A percentile compares a stretch with the other conserved stretches of the same genome.
Evolutionary conservation across 2,329 filamentous ascomycete species (phyloP).

Genomic region (Verticillium isaacii): DNA sequence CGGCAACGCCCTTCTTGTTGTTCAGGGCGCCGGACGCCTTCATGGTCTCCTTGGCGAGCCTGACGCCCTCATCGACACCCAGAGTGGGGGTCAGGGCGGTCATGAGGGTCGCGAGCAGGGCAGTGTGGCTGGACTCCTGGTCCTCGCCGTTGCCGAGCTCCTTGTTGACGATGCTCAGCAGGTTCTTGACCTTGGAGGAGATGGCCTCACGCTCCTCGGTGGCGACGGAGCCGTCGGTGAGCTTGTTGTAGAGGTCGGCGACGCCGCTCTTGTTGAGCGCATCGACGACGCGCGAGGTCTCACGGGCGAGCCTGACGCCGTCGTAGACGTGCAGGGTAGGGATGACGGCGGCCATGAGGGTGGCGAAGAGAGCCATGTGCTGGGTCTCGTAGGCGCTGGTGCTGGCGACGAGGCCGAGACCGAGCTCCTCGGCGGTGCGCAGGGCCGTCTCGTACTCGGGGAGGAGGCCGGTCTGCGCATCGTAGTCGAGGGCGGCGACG

Average conservation of each 20-base stretch:
- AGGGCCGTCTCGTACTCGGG: conserved; percentile 82
- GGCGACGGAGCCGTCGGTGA: conserved; percentile 56
- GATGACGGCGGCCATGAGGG: conserved; percentile 69
- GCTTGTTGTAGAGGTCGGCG: conserved; percentile 61
- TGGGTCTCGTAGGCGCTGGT: conserved; percentile 86
- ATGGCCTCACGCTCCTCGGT: conserved; percentile 66
- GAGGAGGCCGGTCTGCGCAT: conserved; percentile 63
- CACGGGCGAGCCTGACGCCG: conserved; percentile 75
- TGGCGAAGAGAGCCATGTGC: conserved; percentile 90
- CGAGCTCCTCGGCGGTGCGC: conserved; percentile 81
- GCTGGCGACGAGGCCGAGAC: conserved; percentile 79
- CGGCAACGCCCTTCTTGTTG: conserved; percentile 64
- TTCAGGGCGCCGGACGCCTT: conserved; percentile 76
- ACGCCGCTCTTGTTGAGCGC: conserved; percentile 70
- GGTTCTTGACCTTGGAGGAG: conserved; percentile 65
- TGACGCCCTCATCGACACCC: conserved; percentile 84
- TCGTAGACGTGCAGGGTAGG: conserved; percentile 89
- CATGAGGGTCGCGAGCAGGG: conserved; percentile 75
- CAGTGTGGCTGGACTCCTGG: conserved; percentile 92
- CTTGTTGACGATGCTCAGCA: conserved; percentile 74
- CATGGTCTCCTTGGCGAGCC: conserved; percentile 75
- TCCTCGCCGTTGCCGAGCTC: conserved; percentile 91
- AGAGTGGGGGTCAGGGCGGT: conserved; percentile 74
- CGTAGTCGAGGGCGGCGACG: conserved; percentile 86
- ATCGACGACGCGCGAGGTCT: conserved; percentile 78